A percentile compares a stretch with the other conserved stretches of the same genome.
These are phyloP conservation scores for Phytophthora ohioensis DNA, from an alignment of 352 stramenopile species.

Conservation along the genomic window DNA sequence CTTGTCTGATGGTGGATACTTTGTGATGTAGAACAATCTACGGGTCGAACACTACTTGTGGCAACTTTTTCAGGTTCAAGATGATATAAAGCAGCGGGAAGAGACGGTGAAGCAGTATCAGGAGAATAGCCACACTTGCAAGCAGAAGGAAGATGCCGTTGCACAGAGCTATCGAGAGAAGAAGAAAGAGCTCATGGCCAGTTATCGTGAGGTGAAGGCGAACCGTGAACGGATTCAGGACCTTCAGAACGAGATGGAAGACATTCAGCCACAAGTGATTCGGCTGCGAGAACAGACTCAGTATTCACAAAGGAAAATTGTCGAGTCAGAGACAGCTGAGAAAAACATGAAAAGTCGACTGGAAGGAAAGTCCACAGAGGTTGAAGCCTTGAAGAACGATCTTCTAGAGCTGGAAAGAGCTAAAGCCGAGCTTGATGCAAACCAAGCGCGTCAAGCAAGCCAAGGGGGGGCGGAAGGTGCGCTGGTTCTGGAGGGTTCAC, in stretches of 20 bases:
- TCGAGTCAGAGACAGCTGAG: constrained; percentile 57
- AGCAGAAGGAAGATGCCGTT: constrained; percentile 59
- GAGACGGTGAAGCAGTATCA: constrained; percentile 70
- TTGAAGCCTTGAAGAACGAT: constrained; percentile 80
- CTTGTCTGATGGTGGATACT: constrained; percentile 1
- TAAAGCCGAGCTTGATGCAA: constrained; percentile 64
- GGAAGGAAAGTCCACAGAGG: constrained; percentile 87
- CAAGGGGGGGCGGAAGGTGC: constrained; percentile 55
- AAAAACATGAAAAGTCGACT: constrained; percentile 77
- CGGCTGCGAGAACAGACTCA: constrained; percentile 92
- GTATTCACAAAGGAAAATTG: constrained; percentile 73
- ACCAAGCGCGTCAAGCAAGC: constrained; percentile 37
- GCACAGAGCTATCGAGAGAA: constrained; percentile 66
- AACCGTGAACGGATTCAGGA: constrained; percentile 75
- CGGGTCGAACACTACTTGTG: constrained; percentile 96
- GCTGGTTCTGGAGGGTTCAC: constrained; percentile 67
- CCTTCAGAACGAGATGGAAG: constrained; percentile 88
- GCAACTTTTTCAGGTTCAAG: constrained; percentile 96
- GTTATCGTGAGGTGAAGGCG: constrained; percentile 69
- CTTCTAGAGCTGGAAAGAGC: constrained; percentile 70
- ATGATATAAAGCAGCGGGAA: constrained; percentile 87
- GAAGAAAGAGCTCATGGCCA: constrained; percentile 71
- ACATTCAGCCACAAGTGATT: constrained; percentile 77
- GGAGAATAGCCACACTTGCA: constrained; percentile 50
- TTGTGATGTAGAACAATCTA: constrained; percentile 59